Evolutionary conservation across 257 asterid species (phyloP).

Genomic region (Pogostemon cablin): DNA sequence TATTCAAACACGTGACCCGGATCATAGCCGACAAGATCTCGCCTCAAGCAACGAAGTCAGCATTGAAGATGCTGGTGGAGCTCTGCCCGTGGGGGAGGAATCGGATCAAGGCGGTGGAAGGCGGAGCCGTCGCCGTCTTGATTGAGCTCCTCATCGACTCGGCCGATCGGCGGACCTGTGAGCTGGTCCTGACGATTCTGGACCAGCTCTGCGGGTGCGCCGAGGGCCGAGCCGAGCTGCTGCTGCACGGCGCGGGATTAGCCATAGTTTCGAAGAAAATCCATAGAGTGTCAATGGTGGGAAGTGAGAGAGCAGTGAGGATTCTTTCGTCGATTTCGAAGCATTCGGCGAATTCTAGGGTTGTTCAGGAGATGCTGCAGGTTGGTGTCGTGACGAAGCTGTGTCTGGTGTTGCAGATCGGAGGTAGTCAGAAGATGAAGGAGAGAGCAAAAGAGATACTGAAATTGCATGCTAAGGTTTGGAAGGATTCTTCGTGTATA

Average conservation of each 20-base stretch:
- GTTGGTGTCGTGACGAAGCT: conserved; percentile 79
- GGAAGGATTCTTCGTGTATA: conserved; percentile 69
- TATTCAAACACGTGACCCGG: conserved; percentile 32
- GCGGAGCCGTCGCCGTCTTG: conserved; percentile 48
- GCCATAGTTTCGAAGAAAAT: conserved; percentile 79
- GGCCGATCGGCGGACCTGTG: conserved; percentile 49
- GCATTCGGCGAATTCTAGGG: conserved; percentile 47
- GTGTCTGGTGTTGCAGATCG: conserved; percentile 75
- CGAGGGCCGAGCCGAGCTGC: conserved; percentile 73
- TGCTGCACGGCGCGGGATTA: conserved; percentile 69
- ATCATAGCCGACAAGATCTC: conserved; percentile 50
- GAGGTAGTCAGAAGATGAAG: conserved; percentile 42
- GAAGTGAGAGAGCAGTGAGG: conserved; percentile 67
- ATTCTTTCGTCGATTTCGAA: conserved; percentile 54
- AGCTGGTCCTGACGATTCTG: conserved; percentile 47
- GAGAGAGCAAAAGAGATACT: conserved; percentile 66
- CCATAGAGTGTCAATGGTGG: conserved; percentile 67
- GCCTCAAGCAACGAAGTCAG: conserved; percentile 48
- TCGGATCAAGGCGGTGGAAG: conserved; percentile 57
- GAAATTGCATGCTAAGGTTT: conserved; percentile 66
- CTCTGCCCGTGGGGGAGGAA: conserved; percentile 75
- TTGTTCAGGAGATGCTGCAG: conserved; percentile 68
- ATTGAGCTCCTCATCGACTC: conserved; percentile 55
- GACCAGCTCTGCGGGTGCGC: conserved; percentile 78
- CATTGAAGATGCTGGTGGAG: conserved; percentile 59